phyloP scores from a whole-genome alignment of 1,284 basidiomycete species.

The Vanrija sp. region DNA sequence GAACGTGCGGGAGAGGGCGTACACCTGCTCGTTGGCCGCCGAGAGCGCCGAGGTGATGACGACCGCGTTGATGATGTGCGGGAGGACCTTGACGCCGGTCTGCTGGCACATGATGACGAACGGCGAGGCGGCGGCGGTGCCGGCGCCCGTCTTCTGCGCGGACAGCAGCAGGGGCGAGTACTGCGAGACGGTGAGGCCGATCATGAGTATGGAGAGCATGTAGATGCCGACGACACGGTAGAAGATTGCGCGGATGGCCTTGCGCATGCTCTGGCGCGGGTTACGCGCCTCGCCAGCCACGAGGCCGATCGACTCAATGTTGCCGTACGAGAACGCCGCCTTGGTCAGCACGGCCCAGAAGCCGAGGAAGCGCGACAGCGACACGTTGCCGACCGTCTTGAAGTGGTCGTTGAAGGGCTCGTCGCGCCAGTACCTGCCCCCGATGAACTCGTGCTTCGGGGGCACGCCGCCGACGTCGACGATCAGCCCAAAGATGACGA shows the following conservation, averaged over 20 bases:
- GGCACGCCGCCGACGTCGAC: slow-evolving; percentile 69
- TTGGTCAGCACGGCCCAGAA: slow-evolving; percentile 57
- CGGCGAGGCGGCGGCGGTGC: slow-evolving; percentile 64
- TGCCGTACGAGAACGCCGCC: slow-evolving; percentile 31
- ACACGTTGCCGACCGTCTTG: slow-evolving; percentile 13
- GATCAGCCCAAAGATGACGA: slow-evolving; percentile 60
- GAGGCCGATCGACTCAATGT: slow-evolving; percentile 46
- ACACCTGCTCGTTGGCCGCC: slow-evolving; percentile 26
- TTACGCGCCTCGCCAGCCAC: slow-evolving; percentile 51
- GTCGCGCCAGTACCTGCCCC: slow-evolving; percentile 59
- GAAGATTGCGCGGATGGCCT: slow-evolving; percentile 69
- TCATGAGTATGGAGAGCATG: slow-evolving; percentile 13
- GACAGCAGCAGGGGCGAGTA: slow-evolving; percentile 46
- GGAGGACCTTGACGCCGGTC: slow-evolving; percentile 69
- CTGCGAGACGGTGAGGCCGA: slow-evolving; percentile 43
- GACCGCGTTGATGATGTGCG: slow-evolving; percentile 64
- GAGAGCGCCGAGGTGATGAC: slow-evolving; percentile 54
- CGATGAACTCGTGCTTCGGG: slow-evolving; percentile 51
- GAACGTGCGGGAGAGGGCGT: slow-evolving; percentile 42
- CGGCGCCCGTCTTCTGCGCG: slow-evolving; percentile 54
- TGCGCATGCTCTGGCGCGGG: slow-evolving; percentile 65
- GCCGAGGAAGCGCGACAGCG: slow-evolving; percentile 55
- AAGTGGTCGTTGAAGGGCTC: slow-evolving; percentile 50
- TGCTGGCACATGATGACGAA: slow-evolving; percentile 67
- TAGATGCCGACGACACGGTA: slow-evolving; percentile 67